Percentiles rank a stretch among this genome's conserved stretches.
These are phyloP conservation scores for Achaetomium macrosporum DNA, from an alignment of 2,329 filamentous ascomycete species.

Conservation along the genomic window DNA sequence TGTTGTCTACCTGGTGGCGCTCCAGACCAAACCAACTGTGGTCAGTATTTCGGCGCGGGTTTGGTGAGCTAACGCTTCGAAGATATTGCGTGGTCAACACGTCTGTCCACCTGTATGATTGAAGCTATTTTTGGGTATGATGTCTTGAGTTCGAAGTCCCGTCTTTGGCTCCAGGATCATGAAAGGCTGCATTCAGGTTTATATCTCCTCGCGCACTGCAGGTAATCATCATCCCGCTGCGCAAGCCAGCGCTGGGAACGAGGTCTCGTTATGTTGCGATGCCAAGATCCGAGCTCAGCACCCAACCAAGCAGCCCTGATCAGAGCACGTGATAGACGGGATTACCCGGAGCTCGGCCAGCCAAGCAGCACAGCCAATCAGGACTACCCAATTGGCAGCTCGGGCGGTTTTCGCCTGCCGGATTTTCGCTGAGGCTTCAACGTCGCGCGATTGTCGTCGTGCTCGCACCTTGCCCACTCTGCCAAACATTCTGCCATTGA, in stretches of 20 bases:
- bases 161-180: no score
- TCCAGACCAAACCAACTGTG: no score
- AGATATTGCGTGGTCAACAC: no score
- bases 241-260: not conserved
- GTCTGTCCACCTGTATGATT: no score
- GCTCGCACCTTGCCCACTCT: constrained; percentile 20
- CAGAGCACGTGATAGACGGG: constrained; percentile 21
- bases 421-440: constrained; percentile 32
- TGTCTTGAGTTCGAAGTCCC: no score
- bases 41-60: no score
- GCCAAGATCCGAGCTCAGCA: not conserved
- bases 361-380: constrained; percentile 19
- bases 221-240: no score
- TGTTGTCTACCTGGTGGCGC: no score
- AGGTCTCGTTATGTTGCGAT: not conserved
- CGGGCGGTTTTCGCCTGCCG: constrained; percentile 62
- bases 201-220: no score
- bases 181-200: no score
- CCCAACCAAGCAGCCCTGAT: not conserved
- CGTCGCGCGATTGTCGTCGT: constrained; percentile 23
- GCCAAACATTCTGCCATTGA: constrained; percentile 24
- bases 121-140: no score
- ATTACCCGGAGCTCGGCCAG: constrained; percentile 17
- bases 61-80: no score
- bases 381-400: constrained; percentile 32